These are phyloP conservation scores for Saxophila tyrrhenica DNA, from an alignment of 495 filamentous ascomycete genomes.

Conservation along the genomic window DNA sequence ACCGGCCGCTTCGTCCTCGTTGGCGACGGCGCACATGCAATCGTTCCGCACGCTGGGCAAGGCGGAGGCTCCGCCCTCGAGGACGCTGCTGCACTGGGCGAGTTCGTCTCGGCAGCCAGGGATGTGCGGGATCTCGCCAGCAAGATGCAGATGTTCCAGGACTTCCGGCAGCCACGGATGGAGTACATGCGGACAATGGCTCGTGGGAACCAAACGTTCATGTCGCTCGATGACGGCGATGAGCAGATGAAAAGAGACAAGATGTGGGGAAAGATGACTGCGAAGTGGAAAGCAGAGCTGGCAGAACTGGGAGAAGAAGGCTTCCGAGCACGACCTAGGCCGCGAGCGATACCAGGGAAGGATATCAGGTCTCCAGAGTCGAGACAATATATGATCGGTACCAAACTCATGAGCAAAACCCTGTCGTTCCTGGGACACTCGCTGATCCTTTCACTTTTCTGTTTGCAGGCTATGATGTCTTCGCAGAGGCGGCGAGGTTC, in stretches of 20 bases:
- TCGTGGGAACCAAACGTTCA: neutral
- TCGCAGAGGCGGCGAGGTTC: neutral
- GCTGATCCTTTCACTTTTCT: no score
- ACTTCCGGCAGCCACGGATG: conserved; percentile 3
- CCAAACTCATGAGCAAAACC: no score
- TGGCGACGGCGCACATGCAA: conserved; percentile 41
- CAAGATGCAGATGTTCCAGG: neutral
- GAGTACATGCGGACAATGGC: conserved; percentile 3
- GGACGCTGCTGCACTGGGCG: conserved; percentile 25
- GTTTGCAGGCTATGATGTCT: neutral
- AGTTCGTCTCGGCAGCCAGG: conserved; percentile 8
- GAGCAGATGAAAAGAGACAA: conserved; percentile 2
- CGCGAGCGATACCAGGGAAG: neutral
- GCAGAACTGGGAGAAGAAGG: neutral
- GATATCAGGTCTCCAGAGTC: neutral
- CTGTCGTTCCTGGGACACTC: no score
- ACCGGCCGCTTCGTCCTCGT: conserved; percentile 30
- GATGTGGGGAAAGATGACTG: neutral
- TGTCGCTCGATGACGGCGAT: neutral
- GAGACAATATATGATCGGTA: neutral
- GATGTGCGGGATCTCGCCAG: neutral
- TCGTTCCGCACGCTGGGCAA: conserved; percentile 34
- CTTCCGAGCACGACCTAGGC: neutral
- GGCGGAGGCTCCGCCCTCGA: conserved; percentile 39
- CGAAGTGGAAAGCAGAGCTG: conserved; percentile 4